Evolutionary conservation across 768 basidiomycete genomes (phyloP).

Genomic region (Agrocybe pediades): DNA sequence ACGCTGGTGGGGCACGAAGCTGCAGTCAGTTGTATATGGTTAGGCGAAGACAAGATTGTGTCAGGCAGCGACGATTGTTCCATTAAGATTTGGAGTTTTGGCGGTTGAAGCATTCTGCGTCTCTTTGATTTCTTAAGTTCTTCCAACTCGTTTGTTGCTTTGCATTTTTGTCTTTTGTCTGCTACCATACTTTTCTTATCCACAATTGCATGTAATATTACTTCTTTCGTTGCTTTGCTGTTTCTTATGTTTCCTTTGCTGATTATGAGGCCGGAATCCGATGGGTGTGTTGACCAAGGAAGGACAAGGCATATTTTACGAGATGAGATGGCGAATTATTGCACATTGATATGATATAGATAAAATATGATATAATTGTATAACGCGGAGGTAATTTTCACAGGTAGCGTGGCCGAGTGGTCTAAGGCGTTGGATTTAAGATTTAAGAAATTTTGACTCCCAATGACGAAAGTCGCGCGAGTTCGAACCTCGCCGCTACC

Average conservation of each 20-base stretch:
- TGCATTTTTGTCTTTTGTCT: neutral
- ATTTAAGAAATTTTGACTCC: conserved; percentile 55
- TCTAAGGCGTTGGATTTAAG: conserved; percentile 94
- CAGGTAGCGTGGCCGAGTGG: conserved; percentile 81
- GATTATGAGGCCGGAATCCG: too few relatives aligned
- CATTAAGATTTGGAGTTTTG: conserved; percentile 82
- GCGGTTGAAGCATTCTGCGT: conserved; percentile 31
- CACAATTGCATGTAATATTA: neutral
- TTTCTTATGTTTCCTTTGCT: neutral
- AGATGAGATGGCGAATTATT: too few relatives aligned
- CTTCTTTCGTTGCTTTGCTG: neutral
- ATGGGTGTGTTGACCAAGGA: neutral
- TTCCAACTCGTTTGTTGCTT: conserved; percentile 1
- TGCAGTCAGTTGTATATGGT: conserved; percentile 87
- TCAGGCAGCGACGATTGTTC: conserved; percentile 96
- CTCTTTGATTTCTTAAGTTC: conserved; percentile 10
- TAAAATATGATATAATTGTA: neutral
- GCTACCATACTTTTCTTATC: neutral
- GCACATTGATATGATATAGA: neutral
- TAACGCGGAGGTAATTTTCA: neutral
- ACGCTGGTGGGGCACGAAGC: conserved; percentile 94
- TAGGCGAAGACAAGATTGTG: conserved; percentile 94
- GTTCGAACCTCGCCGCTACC: conserved; percentile 92
- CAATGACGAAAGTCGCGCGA: conserved; percentile 86
- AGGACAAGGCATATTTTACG: neutral